Evolutionary conservation across 2,329 filamentous ascomycete genomes (phyloP), one percentile per base, ranked within the genome.

Genomic region (Cladosporium cucumerinum): DNA sequence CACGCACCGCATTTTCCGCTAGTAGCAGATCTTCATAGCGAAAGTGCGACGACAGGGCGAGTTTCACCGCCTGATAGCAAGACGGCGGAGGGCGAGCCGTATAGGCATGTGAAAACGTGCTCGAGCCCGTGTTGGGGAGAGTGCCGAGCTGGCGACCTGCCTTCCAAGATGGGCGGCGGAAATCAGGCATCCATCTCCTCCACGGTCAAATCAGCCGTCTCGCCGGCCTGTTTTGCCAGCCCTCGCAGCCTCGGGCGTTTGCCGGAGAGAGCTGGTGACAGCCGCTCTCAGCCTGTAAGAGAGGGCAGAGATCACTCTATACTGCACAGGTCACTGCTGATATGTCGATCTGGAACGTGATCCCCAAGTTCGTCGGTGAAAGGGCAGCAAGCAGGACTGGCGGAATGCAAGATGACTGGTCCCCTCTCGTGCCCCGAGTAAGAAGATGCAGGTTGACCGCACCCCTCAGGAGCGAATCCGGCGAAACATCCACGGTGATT

Each of bases 221-320:
- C 28, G 7, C 26, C 51, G 51, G 7, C 28, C 1, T 4, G 3
- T 18, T 39, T 16, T 39, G 36, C 36, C 36, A 39, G 39, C 18
- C 18, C 39, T 18, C 4, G 8, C 14, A 30, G 39, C 57, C 57
- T 61, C 60, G 60, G 60, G 23, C 60, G 28, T 62, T 30, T 32
- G 49, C 49, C 60, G 60, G 60, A n/a, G 26, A 28, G 26, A 57
- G 54, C 21, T 39, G 54, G 16, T 52, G 58, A 49, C 58, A 61
- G 46, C 46, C 58, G 46, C 39, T 46, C 39, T 21, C 55, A 46
- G 55, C 55, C 55, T 58, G 34, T 58, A 28, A 60, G 16, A 21
- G 43, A 5, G 25, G 57, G 16, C 36, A 32, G 43, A 60, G 26
- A 23, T 34, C 26, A 60, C 39, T 46, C 54, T 32, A 43, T 25